Evolutionary conservation across 78 protist genomes (phyloP).

Genomic region (Isochrysis galbana): DNA sequence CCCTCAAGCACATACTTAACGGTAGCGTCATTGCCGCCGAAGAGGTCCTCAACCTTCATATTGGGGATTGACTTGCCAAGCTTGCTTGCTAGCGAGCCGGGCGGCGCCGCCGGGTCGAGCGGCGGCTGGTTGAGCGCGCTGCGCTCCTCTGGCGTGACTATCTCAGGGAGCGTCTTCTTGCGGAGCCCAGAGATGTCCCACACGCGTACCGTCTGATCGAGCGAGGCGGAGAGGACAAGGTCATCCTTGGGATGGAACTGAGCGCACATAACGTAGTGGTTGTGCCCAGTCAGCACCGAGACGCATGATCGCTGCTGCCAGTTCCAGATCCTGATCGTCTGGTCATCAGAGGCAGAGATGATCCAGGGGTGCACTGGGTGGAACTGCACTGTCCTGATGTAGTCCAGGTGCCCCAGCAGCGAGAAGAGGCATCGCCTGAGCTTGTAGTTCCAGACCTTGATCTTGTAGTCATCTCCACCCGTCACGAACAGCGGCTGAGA

Average conservation of each 20-base stretch:
- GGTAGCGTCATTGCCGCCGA: slow-evolving; percentile 17
- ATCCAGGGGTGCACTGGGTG: slow-evolving; percentile 97
- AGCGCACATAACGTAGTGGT: slow-evolving; percentile 99
- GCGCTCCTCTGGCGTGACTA: neutral
- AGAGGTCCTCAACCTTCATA: slow-evolving; percentile 21
- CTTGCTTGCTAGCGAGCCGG: neutral
- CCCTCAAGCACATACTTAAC: slow-evolving; percentile 84
- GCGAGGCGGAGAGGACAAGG: slow-evolving; percentile 94
- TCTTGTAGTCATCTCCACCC: slow-evolving; percentile 98
- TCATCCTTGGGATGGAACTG: slow-evolving; percentile 94
- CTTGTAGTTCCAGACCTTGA: slow-evolving; percentile 99
- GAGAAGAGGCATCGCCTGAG: slow-evolving; percentile 93
- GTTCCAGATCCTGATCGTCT: slow-evolving; percentile 98
- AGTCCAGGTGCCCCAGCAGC: slow-evolving; percentile 95
- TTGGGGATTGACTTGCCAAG: slow-evolving; percentile 7
- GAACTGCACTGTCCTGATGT: slow-evolving; percentile 96
- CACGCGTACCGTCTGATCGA: slow-evolving; percentile 96
- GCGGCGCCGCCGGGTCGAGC: neutral
- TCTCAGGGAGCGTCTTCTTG: neutral
- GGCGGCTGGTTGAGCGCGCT: neutral
- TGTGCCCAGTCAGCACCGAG: slow-evolving; percentile 96
- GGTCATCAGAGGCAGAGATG: slow-evolving; percentile 94
- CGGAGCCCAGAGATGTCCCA: slow-evolving; percentile 94
- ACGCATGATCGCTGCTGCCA: slow-evolving; percentile 95
- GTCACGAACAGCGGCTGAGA: slow-evolving; percentile 97